Percentiles rank a stretch among this genome's conserved stretches.
These are phyloP conservation scores for Alloteropsis semialata DNA, from an alignment of 176 grass and related monocot genomes.

Conservation along the genomic window DNA sequence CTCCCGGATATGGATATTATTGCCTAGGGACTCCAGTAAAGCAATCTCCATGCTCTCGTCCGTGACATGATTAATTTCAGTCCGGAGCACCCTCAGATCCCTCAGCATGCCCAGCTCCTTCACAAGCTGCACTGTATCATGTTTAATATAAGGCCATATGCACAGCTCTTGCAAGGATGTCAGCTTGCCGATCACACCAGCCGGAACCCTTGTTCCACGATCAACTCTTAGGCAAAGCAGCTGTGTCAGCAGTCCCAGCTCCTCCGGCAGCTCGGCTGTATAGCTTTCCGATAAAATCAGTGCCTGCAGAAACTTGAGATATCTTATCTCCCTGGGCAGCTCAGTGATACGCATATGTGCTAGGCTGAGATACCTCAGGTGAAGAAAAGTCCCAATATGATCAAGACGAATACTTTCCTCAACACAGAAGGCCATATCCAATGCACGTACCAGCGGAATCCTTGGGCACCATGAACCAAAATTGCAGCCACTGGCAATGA, in stretches of 20 bases:
- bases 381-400: background rate
- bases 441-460: background rate
- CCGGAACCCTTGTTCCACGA: rapidly evolving
- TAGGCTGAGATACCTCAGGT: background rate
- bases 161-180: background rate
- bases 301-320: background rate
- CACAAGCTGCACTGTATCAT: background rate
- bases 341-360: rapidly evolving
- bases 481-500: background rate
- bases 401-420: too few species aligned
- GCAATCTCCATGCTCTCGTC: background rate
- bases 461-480: background rate
- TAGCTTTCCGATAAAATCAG: background rate
- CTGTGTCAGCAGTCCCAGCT: background rate
- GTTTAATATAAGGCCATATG: too few species aligned
- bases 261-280: background rate
- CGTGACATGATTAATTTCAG: rapidly evolving
- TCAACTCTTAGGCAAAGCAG: background rate
- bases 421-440: too few species aligned
- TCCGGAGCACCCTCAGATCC: background rate
- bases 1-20: too few species aligned
- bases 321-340: background rate
- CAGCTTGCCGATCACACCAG: background rate
- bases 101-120: background rate
- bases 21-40: background rate